Conservation (phyloP, 257 asterid genomes). For the Przewalskia tangutica region DNA sequence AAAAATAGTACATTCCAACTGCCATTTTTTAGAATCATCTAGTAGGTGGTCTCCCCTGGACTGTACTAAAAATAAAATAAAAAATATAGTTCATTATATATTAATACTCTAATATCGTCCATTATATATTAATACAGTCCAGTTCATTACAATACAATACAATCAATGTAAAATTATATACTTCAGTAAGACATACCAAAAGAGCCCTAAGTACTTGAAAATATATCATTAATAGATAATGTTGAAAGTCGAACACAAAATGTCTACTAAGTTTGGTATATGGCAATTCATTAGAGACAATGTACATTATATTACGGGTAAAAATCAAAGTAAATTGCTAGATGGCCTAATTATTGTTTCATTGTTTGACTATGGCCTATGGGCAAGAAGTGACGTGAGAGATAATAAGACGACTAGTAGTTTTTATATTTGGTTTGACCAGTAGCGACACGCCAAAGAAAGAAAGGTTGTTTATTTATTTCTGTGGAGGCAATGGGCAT, state of each 20-base stretch:
- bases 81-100: too few relatives aligned
- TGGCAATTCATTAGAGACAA: neutral
- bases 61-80: too few relatives aligned
- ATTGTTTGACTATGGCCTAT: constrained; percentile 13
- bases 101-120: too few relatives aligned
- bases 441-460: neutral
- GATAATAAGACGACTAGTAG: neutral
- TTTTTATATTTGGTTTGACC: constrained; percentile 1
- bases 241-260: neutral
- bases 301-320: neutral
- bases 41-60: too few relatives aligned
- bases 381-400: neutral
- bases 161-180: too few relatives aligned
- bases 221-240: neutral
- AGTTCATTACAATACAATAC: too few relatives aligned
- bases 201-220: too few relatives aligned
- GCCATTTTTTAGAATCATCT: too few relatives aligned
- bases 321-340: constrained; percentile 3
- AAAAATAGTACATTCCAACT: too few relatives aligned
- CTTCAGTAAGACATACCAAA: too few relatives aligned
- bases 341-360: constrained; percentile 2
- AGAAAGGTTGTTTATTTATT: neutral
- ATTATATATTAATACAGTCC: too few relatives aligned
- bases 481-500: neutral
- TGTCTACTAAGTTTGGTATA: neutral